Evolutionary conservation across 73 alveolate species (phyloP).

Genomic region (Blepharisma stoltei): DNA sequence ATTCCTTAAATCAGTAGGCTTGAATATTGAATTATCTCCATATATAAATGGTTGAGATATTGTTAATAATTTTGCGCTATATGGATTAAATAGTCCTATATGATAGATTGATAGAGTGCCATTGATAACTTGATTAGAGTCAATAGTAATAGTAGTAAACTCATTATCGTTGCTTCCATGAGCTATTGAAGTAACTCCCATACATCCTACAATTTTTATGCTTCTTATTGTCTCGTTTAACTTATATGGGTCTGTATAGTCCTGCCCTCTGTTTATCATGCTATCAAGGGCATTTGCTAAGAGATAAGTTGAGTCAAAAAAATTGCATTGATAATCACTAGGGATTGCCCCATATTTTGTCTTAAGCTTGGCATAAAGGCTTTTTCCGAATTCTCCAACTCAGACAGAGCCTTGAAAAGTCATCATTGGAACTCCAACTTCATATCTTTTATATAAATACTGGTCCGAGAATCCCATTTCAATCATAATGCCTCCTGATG

Average conservation of each 20-base stretch:
- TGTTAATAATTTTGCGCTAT: neutral
- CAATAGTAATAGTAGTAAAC: neutral
- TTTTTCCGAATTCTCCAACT: no score
- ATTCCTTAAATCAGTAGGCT: no score
- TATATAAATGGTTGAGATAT: neutral
- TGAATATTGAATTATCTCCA: no score
- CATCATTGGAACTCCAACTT: no score
- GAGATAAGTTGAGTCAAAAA: constrained; percentile 10
- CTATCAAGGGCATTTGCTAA: neutral
- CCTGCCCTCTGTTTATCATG: constrained; percentile 12
- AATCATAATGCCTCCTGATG: no score
- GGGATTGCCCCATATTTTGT: no score
- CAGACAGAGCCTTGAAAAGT: no score
- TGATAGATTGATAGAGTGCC: no score
- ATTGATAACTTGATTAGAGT: neutral
- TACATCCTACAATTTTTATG: neutral
- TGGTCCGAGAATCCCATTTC: no score
- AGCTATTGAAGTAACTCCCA: constrained; percentile 5
- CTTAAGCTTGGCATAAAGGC: no score
- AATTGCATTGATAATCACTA: no score
- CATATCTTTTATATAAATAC: no score
- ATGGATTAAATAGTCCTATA: neutral
- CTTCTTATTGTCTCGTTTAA: neutral
- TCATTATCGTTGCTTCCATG: constrained; percentile 25
- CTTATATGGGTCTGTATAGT: neutral